phyloP scores from a whole-genome alignment of 2,329 filamentous ascomycete genomes.

The Aspergillus pseudotamarii region DNA sequence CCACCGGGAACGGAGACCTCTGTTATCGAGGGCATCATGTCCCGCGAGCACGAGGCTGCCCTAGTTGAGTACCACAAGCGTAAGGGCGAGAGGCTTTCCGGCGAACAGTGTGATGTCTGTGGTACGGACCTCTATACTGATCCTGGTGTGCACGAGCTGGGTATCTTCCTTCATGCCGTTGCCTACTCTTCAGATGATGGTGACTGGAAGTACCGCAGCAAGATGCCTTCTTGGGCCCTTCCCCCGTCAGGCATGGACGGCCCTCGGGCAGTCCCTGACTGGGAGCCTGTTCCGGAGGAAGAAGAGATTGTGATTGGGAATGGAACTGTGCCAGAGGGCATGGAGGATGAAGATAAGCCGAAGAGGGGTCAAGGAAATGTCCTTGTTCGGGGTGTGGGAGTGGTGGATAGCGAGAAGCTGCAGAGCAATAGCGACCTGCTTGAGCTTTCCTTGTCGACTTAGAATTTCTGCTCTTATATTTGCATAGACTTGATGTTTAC shows the following conservation, averaged over 20 bases:
- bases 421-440: not conserved
- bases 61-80: conserved; percentile 86
- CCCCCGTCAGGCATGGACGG: conserved; percentile 74
- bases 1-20: conserved; percentile 40
- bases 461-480: not conserved
- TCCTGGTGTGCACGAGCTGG: conserved; percentile 84
- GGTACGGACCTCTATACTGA: conserved; percentile 90
- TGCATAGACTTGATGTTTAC: conserved; percentile 2
- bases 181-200: conserved; percentile 84
- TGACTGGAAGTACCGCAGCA: conserved; percentile 83
- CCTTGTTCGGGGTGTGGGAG: conserved; percentile 37
- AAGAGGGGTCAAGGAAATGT: conserved; percentile 19
- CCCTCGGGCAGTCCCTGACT: conserved; percentile 64
- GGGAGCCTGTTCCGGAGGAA: conserved; percentile 40
- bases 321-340: conserved; percentile 32
- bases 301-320: conserved; percentile 45
- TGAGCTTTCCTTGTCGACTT: not conserved
- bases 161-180: conserved; percentile 89
- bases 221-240: conserved; percentile 82
- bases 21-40: conserved; percentile 44
- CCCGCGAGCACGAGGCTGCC: conserved; percentile 71
- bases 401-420: conserved; percentile 29
- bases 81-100: conserved; percentile 92
- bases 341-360: conserved; percentile 26
- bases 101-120: conserved; percentile 77